Evolutionary conservation across 2,329 filamentous ascomycete genomes (phyloP), one percentile per base, ranked within the genome.

Genomic region (Hypoxylon sp.): DNA sequence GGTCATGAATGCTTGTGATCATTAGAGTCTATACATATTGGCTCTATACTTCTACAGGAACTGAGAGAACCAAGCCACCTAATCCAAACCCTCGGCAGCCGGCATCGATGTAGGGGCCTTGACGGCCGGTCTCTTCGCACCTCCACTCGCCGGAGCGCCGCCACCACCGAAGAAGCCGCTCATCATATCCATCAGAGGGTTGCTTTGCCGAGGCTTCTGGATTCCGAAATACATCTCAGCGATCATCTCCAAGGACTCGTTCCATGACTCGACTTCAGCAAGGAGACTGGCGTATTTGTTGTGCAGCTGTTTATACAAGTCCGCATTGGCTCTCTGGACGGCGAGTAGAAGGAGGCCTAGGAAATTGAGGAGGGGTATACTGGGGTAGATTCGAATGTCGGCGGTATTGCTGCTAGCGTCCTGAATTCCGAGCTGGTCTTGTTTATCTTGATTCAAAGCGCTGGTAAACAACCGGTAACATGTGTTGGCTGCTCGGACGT

Each of bases 161-260:
- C 84, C 85, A 26, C 86, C 87, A 5, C 90, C 91, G 76, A 99
- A 92, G 85, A 99, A 89, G 70, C 90, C 94, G 52, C 94, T 94
- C 92, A 99, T 97, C 94, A 99, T 98, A 79, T 99, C 96, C 81
- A 98, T 89, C 80, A 99, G 84, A 2, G 94, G 94, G 80, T 98
- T 98, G 71, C 91, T 92, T 83, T 97, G 94, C 76, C 92, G 88
- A 51, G 94, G 95, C 77, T 94, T 91, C 83, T 90, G 88, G 79
- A 99, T 97, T 37, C 90, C 90, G 82, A 99, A 99, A 84, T 98
- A 99, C 89, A 97, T 94, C 83, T 99, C 95, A 53, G 92, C 95
- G 75, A 99, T 91, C 80, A 93, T 90, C 74, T 94, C 91, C 67
- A 99, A 83, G 24, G 93, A 87, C 78, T 94, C 94, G 35, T 90